These are phyloP conservation scores for Ogataea ganodermae DNA, from an alignment of 805 yeast species.

Conservation along the genomic window DNA sequence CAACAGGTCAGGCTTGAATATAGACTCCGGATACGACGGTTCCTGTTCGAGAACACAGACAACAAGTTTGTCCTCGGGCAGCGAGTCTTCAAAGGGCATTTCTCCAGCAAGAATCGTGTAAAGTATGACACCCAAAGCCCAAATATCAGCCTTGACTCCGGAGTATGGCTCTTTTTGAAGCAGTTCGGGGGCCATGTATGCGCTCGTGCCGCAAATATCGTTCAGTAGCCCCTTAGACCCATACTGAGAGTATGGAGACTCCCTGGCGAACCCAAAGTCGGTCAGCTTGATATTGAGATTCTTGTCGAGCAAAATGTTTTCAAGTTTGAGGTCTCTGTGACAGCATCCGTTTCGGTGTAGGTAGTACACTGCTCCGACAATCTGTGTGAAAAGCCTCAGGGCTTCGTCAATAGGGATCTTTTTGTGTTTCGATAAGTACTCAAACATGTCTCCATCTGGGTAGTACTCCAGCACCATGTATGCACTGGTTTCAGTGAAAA, in stretches of 20 bases:
- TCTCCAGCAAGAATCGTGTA: slow-evolving; percentile 83
- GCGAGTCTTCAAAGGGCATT: slow-evolving; percentile 89
- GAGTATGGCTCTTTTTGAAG: slow-evolving; percentile 66
- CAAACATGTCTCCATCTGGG: slow-evolving; percentile 75
- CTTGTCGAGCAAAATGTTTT: slow-evolving; percentile 66
- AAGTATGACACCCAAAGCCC: slow-evolving; percentile 90
- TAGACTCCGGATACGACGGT: slow-evolving; percentile 52
- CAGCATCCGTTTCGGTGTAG: slow-evolving; percentile 78
- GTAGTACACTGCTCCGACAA: slow-evolving; percentile 65
- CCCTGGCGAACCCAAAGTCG: slow-evolving; percentile 94
- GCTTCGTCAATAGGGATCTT: slow-evolving; percentile 54
- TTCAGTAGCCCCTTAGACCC: slow-evolving; percentile 48
- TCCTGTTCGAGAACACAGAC: slow-evolving; percentile 61
- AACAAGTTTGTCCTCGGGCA: slow-evolving; percentile 57
- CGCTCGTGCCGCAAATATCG: slow-evolving; percentile 92
- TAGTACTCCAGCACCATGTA: slow-evolving; percentile 93
- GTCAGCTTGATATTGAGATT: slow-evolving; percentile 70
- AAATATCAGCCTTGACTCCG: slow-evolving; percentile 81
- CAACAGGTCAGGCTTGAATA: slow-evolving; percentile 48
- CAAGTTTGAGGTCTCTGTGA: slow-evolving; percentile 84
- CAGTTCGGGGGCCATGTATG: slow-evolving; percentile 96
- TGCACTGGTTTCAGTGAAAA: slow-evolving; percentile 73
- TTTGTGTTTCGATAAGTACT: slow-evolving; percentile 56
- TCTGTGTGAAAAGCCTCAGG: slow-evolving; percentile 59
- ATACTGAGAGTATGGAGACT: slow-evolving; percentile 41